Evolutionary conservation across 2,329 filamentous ascomycete genomes (phyloP).

Genomic region (Didymella arachidicola): DNA sequence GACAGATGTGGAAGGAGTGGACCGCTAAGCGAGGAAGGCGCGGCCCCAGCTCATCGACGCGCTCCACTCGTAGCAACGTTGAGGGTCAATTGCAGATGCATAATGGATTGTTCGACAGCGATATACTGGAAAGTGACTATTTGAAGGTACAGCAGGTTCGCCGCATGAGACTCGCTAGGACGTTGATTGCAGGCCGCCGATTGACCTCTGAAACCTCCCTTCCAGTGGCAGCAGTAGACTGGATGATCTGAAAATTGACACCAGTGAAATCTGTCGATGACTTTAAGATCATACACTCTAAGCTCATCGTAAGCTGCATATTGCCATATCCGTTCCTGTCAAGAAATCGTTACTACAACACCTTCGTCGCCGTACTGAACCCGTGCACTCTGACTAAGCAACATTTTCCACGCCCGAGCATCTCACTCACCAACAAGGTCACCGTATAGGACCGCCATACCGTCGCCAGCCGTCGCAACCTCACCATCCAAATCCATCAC

Average conservation of each 20-base stretch:
- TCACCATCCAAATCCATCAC: background rate
- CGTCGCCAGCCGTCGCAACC: too few species aligned
- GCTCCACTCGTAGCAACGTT: background rate
- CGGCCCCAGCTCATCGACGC: background rate
- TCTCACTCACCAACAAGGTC: conserved; percentile 16
- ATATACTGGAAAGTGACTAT: background rate
- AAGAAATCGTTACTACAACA: background rate
- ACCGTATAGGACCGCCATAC: background rate
- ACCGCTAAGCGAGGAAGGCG: background rate
- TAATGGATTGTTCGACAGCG: too few species aligned
- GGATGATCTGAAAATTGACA: background rate
- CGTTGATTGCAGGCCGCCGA: background rate
- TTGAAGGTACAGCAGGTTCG: background rate
- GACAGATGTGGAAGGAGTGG: background rate
- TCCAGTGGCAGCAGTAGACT: background rate
- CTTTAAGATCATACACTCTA: too few species aligned
- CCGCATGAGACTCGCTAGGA: background rate
- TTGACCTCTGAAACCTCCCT: background rate
- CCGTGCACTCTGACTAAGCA: conserved; percentile 13
- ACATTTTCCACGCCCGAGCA: conserved; percentile 11
- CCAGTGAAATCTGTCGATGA: background rate
- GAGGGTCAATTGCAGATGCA: background rate
- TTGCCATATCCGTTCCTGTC: background rate
- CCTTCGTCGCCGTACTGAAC: background rate
- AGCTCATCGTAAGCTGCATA: background rate